phyloP scores from a whole-genome alignment of 2,329 filamentous ascomycete species.

The Pseudogymnoascus sp. region DNA sequence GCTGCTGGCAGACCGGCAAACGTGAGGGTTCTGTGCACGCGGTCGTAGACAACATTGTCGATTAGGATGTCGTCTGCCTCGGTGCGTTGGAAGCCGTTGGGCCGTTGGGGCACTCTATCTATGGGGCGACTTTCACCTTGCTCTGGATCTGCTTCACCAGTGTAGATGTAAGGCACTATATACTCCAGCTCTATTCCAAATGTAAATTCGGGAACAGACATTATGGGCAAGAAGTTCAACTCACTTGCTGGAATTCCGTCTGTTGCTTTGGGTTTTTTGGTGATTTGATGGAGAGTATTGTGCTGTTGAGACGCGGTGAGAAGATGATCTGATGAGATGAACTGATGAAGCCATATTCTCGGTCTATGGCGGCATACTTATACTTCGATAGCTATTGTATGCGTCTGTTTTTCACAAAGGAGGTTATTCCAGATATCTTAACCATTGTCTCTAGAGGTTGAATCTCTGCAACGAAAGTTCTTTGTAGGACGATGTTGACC shows the following conservation, averaged over 20 bases:
- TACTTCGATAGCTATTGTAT: background rate
- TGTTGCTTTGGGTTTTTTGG: background rate
- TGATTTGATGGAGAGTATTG: background rate
- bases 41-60: background rate
- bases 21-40: background rate
- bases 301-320: background rate
- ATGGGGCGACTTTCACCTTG: background rate
- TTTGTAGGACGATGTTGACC: background rate
- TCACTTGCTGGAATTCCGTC: background rate
- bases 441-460: background rate
- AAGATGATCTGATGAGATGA: background rate
- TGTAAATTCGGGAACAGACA: background rate
- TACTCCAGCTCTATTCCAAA: constrained; percentile 5
- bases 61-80: background rate
- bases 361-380: background rate
- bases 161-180: background rate
- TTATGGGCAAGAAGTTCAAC: background rate
- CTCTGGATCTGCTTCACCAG: background rate
- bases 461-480: background rate
- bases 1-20: background rate
- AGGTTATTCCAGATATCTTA: background rate
- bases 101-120: background rate
- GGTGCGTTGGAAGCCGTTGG: background rate
- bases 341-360: background rate
- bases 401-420: background rate